phyloP scores from a whole-genome alignment of 2,329 filamentous ascomycete genomes.

The Curvularia sp. region DNA sequence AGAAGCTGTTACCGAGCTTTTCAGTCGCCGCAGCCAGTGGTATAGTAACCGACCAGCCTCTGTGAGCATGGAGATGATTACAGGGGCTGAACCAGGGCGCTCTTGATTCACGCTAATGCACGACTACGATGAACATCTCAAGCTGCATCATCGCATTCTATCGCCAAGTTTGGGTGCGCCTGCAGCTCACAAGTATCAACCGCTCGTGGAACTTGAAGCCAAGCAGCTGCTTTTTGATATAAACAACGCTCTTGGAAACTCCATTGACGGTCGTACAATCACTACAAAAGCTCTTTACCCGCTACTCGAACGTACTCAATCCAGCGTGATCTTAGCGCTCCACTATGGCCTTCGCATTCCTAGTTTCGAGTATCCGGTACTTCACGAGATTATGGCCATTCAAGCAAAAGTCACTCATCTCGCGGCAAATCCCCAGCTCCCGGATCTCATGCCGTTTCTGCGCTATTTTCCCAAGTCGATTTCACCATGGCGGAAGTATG shows the following conservation, averaged over 20 bases:
- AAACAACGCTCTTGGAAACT: conserved; percentile 4
- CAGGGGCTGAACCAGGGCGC: conserved; percentile 14
- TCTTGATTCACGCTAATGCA: conserved; percentile 21
- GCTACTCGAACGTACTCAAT: conserved; percentile 18
- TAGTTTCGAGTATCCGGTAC: conserved; percentile 11
- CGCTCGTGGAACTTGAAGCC: conserved; percentile 17
- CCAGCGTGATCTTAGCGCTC: conserved; percentile 19
- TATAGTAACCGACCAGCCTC: conserved; percentile 19
- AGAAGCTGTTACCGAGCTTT: conserved; percentile 19
- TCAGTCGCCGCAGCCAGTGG: conserved; percentile 20
- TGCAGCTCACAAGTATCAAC: conserved; percentile 14
- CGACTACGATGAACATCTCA: conserved; percentile 21
- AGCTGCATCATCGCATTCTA: conserved; percentile 17
- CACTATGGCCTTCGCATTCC: conserved; percentile 20
- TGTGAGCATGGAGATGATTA: conserved; percentile 23
- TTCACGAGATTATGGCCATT: conserved; percentile 15
- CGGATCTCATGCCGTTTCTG: conserved; percentile 16
- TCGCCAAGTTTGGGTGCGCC: conserved; percentile 19
- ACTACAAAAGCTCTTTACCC: conserved; percentile 15
- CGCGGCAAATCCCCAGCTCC: conserved; percentile 19
- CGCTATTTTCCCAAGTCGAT: conserved; percentile 10
- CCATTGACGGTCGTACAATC: conserved; percentile 7
- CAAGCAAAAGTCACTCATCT: conserved; percentile 17
- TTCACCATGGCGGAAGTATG: conserved; percentile 18
- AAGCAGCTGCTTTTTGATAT: conserved; percentile 20